A percentile compares a stretch with the other conserved stretches of the same genome.
Evolutionary conservation across 2,329 filamentous ascomycete genomes (phyloP).

Genomic region (Fusarium napiforme): DNA sequence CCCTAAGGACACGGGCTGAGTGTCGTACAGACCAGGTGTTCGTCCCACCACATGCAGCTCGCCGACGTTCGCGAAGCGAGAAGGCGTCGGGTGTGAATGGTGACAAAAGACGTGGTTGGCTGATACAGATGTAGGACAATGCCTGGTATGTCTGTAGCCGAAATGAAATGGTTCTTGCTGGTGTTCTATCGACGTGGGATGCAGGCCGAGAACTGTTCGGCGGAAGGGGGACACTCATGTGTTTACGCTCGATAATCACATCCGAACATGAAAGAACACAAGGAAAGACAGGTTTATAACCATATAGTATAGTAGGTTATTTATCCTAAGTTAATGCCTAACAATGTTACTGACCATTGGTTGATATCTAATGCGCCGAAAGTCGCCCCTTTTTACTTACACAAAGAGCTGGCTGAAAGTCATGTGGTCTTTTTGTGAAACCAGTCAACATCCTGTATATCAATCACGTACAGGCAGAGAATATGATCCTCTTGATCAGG

Average conservation of each 20-base stretch:
- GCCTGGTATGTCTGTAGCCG: conserved; percentile 19
- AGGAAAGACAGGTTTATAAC: not conserved
- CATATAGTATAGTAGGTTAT: not conserved
- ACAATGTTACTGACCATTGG: not conserved
- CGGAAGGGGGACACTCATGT: not conserved
- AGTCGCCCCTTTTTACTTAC: not conserved
- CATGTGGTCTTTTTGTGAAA: not conserved
- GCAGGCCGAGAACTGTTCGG: not conserved
- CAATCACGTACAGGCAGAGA: not conserved
- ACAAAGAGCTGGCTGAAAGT: not conserved
- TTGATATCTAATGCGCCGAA: not conserved
- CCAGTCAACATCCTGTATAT: not conserved
- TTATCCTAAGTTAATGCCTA: too few species aligned
- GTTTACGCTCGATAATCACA: not conserved
- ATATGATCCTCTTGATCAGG: not conserved
- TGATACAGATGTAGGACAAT: conserved; percentile 12
- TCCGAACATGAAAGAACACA: not conserved
- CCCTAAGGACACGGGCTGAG: not conserved
- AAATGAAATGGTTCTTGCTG: conserved; percentile 14
- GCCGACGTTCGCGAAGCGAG: conserved; percentile 39
- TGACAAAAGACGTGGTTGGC: conserved; percentile 16
- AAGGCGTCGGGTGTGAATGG: conserved; percentile 14
- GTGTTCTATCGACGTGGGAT: not conserved
- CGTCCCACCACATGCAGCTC: conserved; percentile 35
- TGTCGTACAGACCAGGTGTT: conserved; percentile 27